Evolutionary conservation across 192 early-diverging fungal genomes (phyloP), one percentile per base, ranked within the genome.

Genomic region (Phlyctochytrium arcticum): DNA sequence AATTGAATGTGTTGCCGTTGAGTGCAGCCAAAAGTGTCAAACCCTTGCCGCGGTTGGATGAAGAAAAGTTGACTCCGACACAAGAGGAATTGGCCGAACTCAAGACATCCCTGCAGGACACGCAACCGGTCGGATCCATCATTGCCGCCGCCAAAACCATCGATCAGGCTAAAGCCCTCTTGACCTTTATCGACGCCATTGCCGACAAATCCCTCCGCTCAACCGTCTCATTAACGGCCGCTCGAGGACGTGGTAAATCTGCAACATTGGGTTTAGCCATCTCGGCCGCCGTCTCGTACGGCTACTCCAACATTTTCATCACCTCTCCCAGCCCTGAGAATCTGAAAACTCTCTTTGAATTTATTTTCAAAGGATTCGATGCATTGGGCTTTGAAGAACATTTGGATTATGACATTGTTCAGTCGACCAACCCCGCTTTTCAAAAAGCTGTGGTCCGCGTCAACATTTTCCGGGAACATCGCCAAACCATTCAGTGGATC

Each of bases 271-370:
- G 96, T 9, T 85, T 99, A 44, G 83, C 94, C 19, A 90, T 99
- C 69, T 93, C 94, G 17, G 87, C 92, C 1, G 96, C 96, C 12
- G 82, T 99, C n/a, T 90, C 95, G 0, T 96, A 95, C 76, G 96
- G 96, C 32, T 99, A 99, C 77, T 93, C 92, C 58, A 99, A 99
- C 76, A 95, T 99, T 62, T 99, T 99, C 80, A 90, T 99, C 65
- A 96, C 96, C 2, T 95, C 94, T 15, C 96, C 96, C 26, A 87
- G 87, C 55, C 95, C 96, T 27, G 95, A 97, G 73, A 99, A 99
- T 70, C 88, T 99, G 70, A 96, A 95, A 70, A 99, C 96, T 5
- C 78, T 99, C 33, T 99, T 99, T 65, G 92, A 96, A 79, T 97
- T 97, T 80, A 81, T 99, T 5, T 96, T 99, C 82, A 93, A 94